Conservation (phyloP, 2,329 filamentous ascomycete genomes). For the Talaromyces sp. region DNA sequence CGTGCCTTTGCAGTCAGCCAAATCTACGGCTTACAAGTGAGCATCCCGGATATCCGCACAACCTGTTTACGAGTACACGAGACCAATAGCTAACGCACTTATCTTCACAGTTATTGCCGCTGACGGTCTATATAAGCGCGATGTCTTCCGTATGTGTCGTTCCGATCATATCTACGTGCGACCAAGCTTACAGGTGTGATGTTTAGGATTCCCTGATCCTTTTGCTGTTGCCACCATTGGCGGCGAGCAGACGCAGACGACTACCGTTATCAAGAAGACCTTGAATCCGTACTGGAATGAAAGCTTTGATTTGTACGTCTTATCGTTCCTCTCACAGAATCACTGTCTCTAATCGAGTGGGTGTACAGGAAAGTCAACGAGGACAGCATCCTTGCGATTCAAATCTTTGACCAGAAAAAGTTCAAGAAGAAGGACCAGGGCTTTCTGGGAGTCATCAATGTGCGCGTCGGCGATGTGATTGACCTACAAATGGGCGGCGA, state of each 20-base stretch:
- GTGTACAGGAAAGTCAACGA: constrained; percentile 75
- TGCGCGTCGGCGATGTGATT: constrained; percentile 90
- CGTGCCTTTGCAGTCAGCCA: constrained; percentile 59
- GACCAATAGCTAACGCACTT: constrained; percentile 7
- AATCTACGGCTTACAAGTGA: constrained; percentile 93
- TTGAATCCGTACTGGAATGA: constrained; percentile 99
- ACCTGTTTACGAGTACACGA: constrained; percentile 1
- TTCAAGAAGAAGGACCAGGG: constrained; percentile 99
- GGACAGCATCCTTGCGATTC: constrained; percentile 93
- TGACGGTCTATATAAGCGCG: constrained; percentile 96
- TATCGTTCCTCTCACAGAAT: not conserved
- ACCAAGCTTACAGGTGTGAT: not conserved
- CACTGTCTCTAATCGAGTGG: not conserved
- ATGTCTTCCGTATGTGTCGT: constrained; percentile 85
- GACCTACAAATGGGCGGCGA: constrained; percentile 86
- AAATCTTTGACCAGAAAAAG: constrained; percentile 99
- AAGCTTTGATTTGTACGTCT: constrained; percentile 88
- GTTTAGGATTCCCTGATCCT: constrained; percentile 87
- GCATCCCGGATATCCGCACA: constrained; percentile 24
- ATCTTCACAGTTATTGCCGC: constrained; percentile 81
- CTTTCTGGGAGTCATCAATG: constrained; percentile 95
- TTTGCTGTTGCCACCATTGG: constrained; percentile 97
- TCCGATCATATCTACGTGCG: not conserved
- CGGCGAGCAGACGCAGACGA: constrained; percentile 98
- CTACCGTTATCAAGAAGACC: constrained; percentile 92